Evolutionary conservation across 768 basidiomycete species (phyloP).

Genomic region (Auricularia auricula-judae): DNA sequence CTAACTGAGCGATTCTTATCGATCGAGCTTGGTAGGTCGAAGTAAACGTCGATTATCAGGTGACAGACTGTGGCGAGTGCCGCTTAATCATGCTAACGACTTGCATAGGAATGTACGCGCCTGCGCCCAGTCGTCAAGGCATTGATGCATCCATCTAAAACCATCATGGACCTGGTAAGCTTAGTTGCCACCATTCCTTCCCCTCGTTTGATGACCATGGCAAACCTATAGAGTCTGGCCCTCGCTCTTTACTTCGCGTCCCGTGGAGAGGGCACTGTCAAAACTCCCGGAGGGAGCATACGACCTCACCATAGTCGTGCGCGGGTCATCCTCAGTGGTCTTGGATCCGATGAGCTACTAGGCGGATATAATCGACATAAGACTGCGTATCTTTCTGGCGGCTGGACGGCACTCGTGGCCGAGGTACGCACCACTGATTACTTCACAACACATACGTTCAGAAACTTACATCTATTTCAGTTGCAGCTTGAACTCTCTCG

Average conservation of each 20-base stretch:
- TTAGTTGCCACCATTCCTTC: neutral
- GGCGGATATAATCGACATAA: conserved; percentile 91
- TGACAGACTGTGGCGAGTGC: too few species aligned
- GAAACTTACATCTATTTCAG: conserved; percentile 26
- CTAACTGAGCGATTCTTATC: neutral
- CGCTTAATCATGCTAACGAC: too few species aligned
- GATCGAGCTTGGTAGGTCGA: conserved; percentile 46
- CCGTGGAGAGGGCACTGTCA: conserved; percentile 54
- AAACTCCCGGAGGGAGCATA: conserved; percentile 22
- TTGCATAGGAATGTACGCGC: conserved; percentile 48
- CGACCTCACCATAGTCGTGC: conserved; percentile 60
- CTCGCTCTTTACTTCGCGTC: conserved; percentile 92
- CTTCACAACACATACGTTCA: too few species aligned
- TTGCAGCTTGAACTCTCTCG: conserved; percentile 83
- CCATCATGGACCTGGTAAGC: conserved; percentile 81
- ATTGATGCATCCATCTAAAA: conserved; percentile 67
- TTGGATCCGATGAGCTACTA: conserved; percentile 91
- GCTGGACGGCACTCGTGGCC: conserved; percentile 68
- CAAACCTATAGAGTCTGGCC: conserved; percentile 60
- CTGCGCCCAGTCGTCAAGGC: conserved; percentile 47
- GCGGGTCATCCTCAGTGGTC: conserved; percentile 75
- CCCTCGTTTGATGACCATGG: neutral
- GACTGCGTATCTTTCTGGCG: conserved; percentile 50
- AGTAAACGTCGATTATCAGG: conserved; percentile 62
- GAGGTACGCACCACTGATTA: conserved; percentile 40